Conservation (phyloP, 345 rosid species). For the Reutealis trisperma region DNA sequence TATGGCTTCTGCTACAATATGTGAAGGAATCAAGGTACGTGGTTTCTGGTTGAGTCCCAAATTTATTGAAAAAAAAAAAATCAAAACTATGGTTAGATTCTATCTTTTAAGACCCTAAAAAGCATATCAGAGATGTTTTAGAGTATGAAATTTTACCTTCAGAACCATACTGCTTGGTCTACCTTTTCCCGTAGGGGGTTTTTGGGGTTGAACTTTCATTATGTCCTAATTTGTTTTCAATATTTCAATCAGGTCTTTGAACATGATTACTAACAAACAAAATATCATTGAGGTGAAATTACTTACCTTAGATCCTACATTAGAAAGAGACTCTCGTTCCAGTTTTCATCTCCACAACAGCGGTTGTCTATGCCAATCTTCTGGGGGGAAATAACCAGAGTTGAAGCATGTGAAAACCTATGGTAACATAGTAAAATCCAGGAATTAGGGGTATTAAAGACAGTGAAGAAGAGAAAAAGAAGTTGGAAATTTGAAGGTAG, state of each 20-base stretch:
- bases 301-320: constrained; percentile 43
- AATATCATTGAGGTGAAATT: not conserved
- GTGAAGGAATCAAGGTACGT: constrained; percentile 61
- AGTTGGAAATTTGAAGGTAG: not conserved
- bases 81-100: not conserved
- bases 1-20: too few relatives aligned
- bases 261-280: too few relatives aligned
- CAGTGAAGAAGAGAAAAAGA: not conserved
- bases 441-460: not conserved
- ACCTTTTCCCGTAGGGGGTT: constrained; percentile 39
- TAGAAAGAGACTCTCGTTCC: constrained; percentile 28
- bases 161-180: constrained; percentile 68
- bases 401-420: too few relatives aligned
- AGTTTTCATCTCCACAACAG: constrained; percentile 34
- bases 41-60: constrained; percentile 48
- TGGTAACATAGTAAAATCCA: constrained; percentile 8
- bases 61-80: not conserved
- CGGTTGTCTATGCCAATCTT: not conserved
- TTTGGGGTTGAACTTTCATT: constrained; percentile 43
- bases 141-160: constrained; percentile 40
- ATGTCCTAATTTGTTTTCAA: constrained; percentile 30
- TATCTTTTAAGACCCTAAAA: not conserved
- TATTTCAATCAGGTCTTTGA: constrained; percentile 1
- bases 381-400: not conserved
- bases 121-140: not conserved